These are phyloP conservation scores for Boeremia lycopersici DNA, from an alignment of 2,329 filamentous ascomycete species.

Conservation along the genomic window DNA sequence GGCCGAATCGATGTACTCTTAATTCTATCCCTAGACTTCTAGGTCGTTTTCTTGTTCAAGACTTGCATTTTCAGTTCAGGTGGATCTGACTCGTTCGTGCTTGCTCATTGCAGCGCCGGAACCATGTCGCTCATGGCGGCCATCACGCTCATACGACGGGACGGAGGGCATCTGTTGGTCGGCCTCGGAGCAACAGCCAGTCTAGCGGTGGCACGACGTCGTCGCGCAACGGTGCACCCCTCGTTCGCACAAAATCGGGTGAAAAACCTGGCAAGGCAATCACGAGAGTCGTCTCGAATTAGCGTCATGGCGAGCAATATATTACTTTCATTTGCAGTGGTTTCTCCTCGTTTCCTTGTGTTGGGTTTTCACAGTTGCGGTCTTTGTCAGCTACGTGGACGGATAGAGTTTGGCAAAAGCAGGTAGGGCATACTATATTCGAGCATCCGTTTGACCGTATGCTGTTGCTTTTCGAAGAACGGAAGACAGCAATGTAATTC, in stretches of 20 bases:
- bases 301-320: conserved; percentile 20
- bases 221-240: conserved; percentile 36
- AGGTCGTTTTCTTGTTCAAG: conserved; percentile 40
- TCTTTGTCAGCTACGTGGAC: not conserved
- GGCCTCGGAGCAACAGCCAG: conserved; percentile 49
- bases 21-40: conserved; percentile 49
- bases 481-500: not conserved
- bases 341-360: conserved; percentile 3
- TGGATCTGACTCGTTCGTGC: conserved; percentile 49
- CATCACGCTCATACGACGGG: conserved; percentile 37
- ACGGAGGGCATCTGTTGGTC: conserved; percentile 42
- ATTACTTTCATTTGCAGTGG: conserved; percentile 11
- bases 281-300: conserved; percentile 33
- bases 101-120: conserved; percentile 47
- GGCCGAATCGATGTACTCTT: conserved; percentile 51
- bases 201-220: conserved; percentile 45
- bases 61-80: conserved; percentile 45
- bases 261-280: conserved; percentile 29
- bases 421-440: not conserved
- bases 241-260: conserved; percentile 37
- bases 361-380: not conserved
- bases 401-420: conserved; percentile 2
- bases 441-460: not conserved
- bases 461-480: not conserved
- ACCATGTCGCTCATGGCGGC: conserved; percentile 46